Evolutionary conservation across 257 asterid species (phyloP).

Genomic region (Striga asiatica): DNA sequence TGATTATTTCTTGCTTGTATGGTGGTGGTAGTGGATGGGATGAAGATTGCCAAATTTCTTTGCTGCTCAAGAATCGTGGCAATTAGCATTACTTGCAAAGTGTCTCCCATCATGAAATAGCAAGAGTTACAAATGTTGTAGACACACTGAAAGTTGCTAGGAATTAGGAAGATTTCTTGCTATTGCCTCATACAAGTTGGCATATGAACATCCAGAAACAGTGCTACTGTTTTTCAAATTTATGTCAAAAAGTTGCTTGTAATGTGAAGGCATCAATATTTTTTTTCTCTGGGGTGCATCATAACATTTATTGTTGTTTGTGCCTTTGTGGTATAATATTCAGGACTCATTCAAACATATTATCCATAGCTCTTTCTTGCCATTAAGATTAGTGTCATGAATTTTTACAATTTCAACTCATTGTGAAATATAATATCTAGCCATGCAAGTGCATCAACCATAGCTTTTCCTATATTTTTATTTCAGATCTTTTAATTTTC

Average conservation of each 20-base stretch:
- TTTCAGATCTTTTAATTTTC: constrained; percentile 20
- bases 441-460: constrained; percentile 3
- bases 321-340: constrained; percentile 1
- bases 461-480: constrained; percentile 1
- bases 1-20: too few species aligned
- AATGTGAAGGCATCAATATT: too few species aligned
- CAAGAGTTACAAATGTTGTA: not conserved
- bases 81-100: not conserved
- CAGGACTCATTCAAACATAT: not conserved
- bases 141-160: not conserved
- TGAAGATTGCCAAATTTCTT: constrained; percentile 7
- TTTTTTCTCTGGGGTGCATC: too few species aligned
- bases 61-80: not conserved
- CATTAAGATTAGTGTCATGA: not conserved
- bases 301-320: too few species aligned
- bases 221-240: not conserved
- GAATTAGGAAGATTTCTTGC: not conserved
- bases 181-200: not conserved
- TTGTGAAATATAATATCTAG: not conserved
- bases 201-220: not conserved
- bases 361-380: not conserved
- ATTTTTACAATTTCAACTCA: not conserved
- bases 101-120: constrained; percentile 2
- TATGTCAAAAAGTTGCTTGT: not conserved
- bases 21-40: not conserved